Evolutionary conservation across 805 yeast genomes (phyloP).

Genomic region (Pichia kluyveri): DNA sequence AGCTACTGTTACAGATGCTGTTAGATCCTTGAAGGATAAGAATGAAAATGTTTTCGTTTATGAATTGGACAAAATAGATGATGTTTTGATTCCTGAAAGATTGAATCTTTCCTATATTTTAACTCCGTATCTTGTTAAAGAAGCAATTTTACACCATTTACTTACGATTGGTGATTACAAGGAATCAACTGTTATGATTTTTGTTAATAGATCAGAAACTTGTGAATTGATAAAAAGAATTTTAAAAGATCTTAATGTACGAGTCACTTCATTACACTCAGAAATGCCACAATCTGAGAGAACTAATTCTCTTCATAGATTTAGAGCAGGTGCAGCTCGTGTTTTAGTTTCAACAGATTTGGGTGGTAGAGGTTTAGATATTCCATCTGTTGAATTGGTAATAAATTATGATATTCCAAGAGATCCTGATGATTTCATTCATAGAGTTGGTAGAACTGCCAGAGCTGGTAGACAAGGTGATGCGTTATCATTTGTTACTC

Average conservation of each 20-base stretch:
- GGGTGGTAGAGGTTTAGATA: constrained; percentile 85
- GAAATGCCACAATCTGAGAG: constrained; percentile 92
- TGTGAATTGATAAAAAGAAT: constrained; percentile 84
- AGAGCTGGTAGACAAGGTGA: constrained; percentile 93
- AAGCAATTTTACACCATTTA: constrained; percentile 70
- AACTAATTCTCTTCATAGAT: constrained; percentile 83
- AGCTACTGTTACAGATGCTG: constrained; percentile 93
- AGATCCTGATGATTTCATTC: constrained; percentile 77
- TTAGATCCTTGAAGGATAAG: constrained; percentile 63
- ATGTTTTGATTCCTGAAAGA: constrained; percentile 73
- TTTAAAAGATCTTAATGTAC: constrained; percentile 59
- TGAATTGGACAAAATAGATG: constrained; percentile 65
- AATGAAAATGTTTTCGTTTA: constrained; percentile 57
- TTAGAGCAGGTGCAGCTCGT: constrained; percentile 90
- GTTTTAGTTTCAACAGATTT: constrained; percentile 91
- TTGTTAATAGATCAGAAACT: constrained; percentile 83
- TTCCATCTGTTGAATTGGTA: constrained; percentile 71
- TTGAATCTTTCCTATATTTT: constrained; percentile 58
- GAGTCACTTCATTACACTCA: constrained; percentile 87
- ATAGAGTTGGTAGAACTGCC: constrained; percentile 93
- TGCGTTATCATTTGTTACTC: constrained; percentile 73
- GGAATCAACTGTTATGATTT: constrained; percentile 69
- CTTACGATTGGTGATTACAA: constrained; percentile 53
- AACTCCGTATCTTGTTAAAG: constrained; percentile 83
- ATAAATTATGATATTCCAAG: constrained; percentile 75